Evolutionary conservation across 768 basidiomycete species (phyloP).

Genomic region (Pisolithus orientalis): DNA sequence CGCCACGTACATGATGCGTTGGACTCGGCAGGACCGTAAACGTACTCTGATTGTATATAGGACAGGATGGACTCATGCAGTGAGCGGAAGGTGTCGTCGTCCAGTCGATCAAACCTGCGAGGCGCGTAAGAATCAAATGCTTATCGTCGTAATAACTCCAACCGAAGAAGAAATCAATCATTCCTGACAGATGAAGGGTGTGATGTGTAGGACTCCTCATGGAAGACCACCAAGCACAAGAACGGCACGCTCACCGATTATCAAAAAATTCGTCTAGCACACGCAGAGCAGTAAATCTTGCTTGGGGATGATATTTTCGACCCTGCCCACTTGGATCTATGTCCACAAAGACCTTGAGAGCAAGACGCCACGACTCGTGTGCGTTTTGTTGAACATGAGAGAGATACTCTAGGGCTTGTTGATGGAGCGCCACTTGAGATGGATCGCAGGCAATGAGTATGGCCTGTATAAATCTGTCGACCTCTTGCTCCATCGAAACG

Average conservation of each 20-base stretch:
- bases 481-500: constrained; percentile 61
- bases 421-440: constrained; percentile 62
- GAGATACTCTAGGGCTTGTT: constrained; percentile 83
- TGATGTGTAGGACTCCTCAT: neutral
- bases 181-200: too few relatives aligned
- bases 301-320: constrained; percentile 64
- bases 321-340: constrained; percentile 46
- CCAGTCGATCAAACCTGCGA: constrained; percentile 57
- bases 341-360: constrained; percentile 68
- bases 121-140: constrained; percentile 5
- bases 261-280: constrained; percentile 81
- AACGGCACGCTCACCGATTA: constrained; percentile 53
- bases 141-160: neutral
- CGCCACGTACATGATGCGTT: constrained; percentile 67
- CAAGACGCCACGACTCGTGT: constrained; percentile 73
- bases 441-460: constrained; percentile 86
- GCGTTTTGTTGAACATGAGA: constrained; percentile 71
- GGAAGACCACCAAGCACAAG: neutral
- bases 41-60: constrained; percentile 87
- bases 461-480: constrained; percentile 75
- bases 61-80: constrained; percentile 71
- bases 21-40: constrained; percentile 77
- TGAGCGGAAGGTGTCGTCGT: constrained; percentile 61
- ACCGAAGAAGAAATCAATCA: neutral
- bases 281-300: constrained; percentile 74